Evolutionary conservation across 1,139 yeast species (phyloP).

Genomic region (Saccharomyces hybrid): DNA sequence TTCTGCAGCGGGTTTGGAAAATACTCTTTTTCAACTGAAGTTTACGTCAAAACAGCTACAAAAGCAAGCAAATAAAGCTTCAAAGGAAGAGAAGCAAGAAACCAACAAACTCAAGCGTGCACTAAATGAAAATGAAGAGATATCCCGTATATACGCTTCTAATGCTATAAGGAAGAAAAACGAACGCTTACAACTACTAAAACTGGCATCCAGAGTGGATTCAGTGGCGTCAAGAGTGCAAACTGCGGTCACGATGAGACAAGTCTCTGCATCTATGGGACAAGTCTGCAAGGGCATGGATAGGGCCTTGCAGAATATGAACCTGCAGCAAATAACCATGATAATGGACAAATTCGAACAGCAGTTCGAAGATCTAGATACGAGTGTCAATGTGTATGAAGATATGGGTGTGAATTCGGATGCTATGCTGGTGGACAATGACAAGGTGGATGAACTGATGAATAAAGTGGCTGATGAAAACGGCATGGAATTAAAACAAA

Average conservation of each 20-base stretch:
- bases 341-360: conserved; percentile 96
- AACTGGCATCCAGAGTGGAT: conserved; percentile 84
- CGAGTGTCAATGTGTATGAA: conserved; percentile 88
- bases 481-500: conserved; percentile 83
- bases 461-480: conserved; percentile 97
- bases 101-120: conserved; percentile 80
- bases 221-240: conserved; percentile 95
- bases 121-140: conserved; percentile 57
- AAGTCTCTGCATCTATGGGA: conserved; percentile 90
- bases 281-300: conserved; percentile 94
- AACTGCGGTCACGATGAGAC: conserved; percentile 95
- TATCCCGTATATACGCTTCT: conserved; percentile 90
- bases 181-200: conserved; percentile 73
- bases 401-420: conserved; percentile 81
- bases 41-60: conserved; percentile 91
- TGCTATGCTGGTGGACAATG: conserved; percentile 75
- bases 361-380: conserved; percentile 94
- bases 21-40: conserved; percentile 36
- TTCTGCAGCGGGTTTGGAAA: conserved; percentile 29
- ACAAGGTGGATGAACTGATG: conserved; percentile 87
- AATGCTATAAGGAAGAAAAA: conserved; percentile 90
- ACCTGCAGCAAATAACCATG: conserved; percentile 80
- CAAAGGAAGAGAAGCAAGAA: conserved; percentile 82
- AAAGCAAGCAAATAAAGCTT: conserved; percentile 83
- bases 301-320: conserved; percentile 91